phyloP scores from a whole-genome alignment of 1,284 basidiomycete genomes.

The Blastosporella zonata region DNA sequence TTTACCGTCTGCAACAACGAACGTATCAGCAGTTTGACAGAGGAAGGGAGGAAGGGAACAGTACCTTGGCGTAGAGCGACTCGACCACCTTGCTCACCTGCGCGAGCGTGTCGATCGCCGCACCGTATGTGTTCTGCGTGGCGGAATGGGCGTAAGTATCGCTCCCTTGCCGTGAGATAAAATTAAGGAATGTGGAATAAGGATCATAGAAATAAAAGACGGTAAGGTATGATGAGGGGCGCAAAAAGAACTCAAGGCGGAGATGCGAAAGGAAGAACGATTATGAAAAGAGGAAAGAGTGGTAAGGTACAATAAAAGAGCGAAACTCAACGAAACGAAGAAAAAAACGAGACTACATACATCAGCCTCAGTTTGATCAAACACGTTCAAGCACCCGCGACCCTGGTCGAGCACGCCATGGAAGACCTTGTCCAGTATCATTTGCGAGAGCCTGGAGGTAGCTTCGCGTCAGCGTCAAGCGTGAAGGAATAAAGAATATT shows the following conservation, averaged over 20 bases:
- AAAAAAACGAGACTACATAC: slow-evolving; percentile 35
- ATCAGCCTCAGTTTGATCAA: slow-evolving; percentile 81
- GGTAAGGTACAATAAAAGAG: not conserved
- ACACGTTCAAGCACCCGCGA: slow-evolving; percentile 88
- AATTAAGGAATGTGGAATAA: not conserved
- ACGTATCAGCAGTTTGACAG: not conserved
- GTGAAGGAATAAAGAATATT: not conserved
- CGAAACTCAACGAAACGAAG: not conserved
- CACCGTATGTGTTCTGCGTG: slow-evolving; percentile 76
- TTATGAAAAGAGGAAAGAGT: not conserved
- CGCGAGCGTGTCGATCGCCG: slow-evolving; percentile 85
- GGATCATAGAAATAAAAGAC: not conserved
- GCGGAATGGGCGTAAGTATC: not conserved
- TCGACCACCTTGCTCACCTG: slow-evolving; percentile 92
- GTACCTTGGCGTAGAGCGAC: slow-evolving; percentile 83
- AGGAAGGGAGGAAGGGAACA: slow-evolving; percentile 31
- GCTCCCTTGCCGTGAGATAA: not conserved
- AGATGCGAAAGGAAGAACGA: not conserved
- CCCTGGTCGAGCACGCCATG: slow-evolving; percentile 96
- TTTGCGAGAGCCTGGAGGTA: slow-evolving; percentile 77
- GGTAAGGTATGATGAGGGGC: not conserved
- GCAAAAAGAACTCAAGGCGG: not conserved
- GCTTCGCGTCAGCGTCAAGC: not conserved
- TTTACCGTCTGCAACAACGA: slow-evolving; percentile 10
- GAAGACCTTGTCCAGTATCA: slow-evolving; percentile 97